Evolutionary conservation across 129 eudicot genomes (phyloP).

Genomic region (Kitagawia praeruptora): DNA sequence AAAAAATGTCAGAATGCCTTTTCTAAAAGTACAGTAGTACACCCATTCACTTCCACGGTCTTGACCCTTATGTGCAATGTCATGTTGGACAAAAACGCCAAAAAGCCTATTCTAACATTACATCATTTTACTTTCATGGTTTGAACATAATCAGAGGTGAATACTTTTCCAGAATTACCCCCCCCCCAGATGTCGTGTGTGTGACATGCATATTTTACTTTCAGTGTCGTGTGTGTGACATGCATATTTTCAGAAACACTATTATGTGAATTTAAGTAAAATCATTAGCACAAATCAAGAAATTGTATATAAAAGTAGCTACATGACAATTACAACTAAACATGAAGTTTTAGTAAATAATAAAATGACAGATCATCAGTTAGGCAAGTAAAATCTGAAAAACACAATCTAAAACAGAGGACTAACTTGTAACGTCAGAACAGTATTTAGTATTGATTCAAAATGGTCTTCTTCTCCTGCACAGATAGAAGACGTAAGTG

Average conservation of each 20-base stretch:
- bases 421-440: conserved; percentile 28
- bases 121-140: too few species aligned
- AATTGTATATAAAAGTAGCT: neutral
- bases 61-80: too few species aligned
- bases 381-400: neutral
- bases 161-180: too few species aligned
- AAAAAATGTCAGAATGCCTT: too few species aligned
- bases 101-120: too few species aligned
- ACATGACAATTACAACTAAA: neutral
- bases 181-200: neutral
- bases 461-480: conserved; percentile 51
- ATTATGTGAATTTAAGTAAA: neutral
- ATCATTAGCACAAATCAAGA: neutral
- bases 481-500: conserved; percentile 13
- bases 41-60: too few species aligned
- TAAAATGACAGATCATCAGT: neutral
- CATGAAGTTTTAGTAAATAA: neutral
- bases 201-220: neutral
- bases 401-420: too few species aligned
- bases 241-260: neutral
- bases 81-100: too few species aligned
- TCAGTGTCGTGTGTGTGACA: neutral
- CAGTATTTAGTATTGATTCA: conserved; percentile 46
- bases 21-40: too few species aligned
- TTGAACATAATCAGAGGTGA: too few species aligned